Conservation (phyloP, 164 flowering plant species). For the Kalanchoe fedtschenkoi region DNA sequence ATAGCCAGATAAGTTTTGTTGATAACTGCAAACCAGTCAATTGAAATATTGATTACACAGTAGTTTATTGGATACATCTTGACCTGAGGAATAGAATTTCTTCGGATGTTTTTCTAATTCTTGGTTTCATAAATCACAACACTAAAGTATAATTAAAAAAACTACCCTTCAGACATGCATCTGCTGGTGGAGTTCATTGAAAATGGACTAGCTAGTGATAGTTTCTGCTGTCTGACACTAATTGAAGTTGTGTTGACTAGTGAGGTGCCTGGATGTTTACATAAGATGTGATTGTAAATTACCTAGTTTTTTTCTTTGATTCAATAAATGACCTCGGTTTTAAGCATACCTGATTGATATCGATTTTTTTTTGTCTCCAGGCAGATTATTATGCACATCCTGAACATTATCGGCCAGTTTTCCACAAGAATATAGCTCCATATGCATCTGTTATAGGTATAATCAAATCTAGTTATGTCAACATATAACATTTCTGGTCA, state of each 20-base stretch:
- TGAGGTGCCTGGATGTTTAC: background rate
- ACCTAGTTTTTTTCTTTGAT: background rate
- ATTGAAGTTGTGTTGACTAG: background rate
- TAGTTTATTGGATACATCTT: no score
- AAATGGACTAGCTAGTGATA: no score
- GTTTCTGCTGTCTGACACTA: no score
- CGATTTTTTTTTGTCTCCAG: slow-evolving; percentile 23
- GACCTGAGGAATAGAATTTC: no score
- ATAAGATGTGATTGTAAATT: no score
- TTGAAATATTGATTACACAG: no score
- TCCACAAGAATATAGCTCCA: slow-evolving; percentile 90
- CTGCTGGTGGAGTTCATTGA: background rate
- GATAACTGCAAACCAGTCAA: no score
- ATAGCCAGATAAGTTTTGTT: no score
- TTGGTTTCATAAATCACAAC: no score
- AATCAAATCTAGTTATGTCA: slow-evolving; percentile 1
- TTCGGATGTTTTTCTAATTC: no score
- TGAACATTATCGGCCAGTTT: slow-evolving; percentile 76
- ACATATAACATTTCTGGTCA: background rate
- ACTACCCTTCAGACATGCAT: no score
- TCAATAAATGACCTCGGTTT: background rate
- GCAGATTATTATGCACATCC: slow-evolving; percentile 93
- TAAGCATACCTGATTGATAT: background rate
- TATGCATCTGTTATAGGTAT: slow-evolving; percentile 94
- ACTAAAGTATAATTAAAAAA: no score